Base-by-base conservation (phyloP, 2,329 filamentous ascomycete species). In the Aspergillus tamarii region DNA sequence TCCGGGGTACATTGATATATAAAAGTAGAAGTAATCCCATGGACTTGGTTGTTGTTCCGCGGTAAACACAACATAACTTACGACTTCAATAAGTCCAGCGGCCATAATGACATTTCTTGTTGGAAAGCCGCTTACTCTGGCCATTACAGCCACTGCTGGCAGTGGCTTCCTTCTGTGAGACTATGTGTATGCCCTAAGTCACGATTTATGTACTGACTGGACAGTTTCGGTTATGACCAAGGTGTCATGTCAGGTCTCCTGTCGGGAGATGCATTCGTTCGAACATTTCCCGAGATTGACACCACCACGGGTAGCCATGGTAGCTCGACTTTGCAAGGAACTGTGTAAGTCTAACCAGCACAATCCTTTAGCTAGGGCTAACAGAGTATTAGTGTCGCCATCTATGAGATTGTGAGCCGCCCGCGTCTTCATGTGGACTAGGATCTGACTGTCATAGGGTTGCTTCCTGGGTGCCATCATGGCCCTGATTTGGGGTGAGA, bases 381-480 rank as follows among this genome's bases (percentile, higher is more conserved):
- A 54, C 52, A 23, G 64, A 32, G 26, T 9, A 23, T 16, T 58
- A 73, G 71, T 46, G 79, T 81, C 23, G 79, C 81, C 28, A 80
- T 82, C n/a, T 83, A 83, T 62, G 80, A 83, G 60, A 78, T 78
- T 36, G 72, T 73, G 61, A 43, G 71, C 67, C 19, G 14, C 28
- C 21, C 32, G 36, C 11, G 11, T 19, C n/a, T 5, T 14, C 14
- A 43, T 6, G 11, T 21, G 3, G 19, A 16, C 28, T 28, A 43
- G 12, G 39, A n/a, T 19, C 36, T 54, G n/a, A 46, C 54, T 12
- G n/a, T 64, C 19, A 60, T 4, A 73, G 71, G 86, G 86, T 21
- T 88, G 86, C 69, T 88, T 89, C 71, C 75, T 88, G 53, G 87
- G 87, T 32, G 85, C 81, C 19, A 67, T 74, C 16, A 64, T 81